Evolutionary conservation across 495 filamentous ascomycete species (phyloP).

Genomic region (Terfezia claveryi): DNA sequence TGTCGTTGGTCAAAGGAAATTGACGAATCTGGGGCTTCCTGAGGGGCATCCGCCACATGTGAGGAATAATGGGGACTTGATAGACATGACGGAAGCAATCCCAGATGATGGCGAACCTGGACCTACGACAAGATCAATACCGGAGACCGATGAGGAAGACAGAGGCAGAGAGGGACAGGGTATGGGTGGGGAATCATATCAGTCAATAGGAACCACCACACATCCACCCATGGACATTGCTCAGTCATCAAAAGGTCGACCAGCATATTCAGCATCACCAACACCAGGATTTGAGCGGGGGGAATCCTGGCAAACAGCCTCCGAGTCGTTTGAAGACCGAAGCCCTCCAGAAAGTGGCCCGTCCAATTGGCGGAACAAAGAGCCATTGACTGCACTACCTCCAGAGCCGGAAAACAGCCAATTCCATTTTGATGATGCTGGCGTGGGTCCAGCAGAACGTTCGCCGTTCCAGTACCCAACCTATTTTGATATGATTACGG

Average conservation of each 20-base stretch:
- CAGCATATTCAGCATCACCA: not conserved
- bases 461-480: not conserved
- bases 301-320: not conserved
- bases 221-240: not conserved
- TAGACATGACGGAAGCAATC: not conserved
- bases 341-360: not conserved
- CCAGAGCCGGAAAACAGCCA: not conserved
- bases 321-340: not conserved
- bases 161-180: not conserved
- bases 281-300: not conserved
- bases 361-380: not conserved
- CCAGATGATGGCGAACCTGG: not conserved
- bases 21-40: conserved; percentile 5
- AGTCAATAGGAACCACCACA: not conserved
- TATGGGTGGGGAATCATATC: not conserved
- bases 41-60: not conserved
- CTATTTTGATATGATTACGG: conserved; percentile 4
- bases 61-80: not conserved
- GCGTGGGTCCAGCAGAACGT: conserved; percentile 1
- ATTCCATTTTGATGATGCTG: not conserved
- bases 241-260: not conserved
- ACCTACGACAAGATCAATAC: not conserved
- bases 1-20: conserved; percentile 6
- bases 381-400: not conserved
- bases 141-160: not conserved